These are phyloP conservation scores for Fusarium odoratissimum DNA, from an alignment of 2,329 filamentous ascomycete species.

Conservation along the genomic window DNA sequence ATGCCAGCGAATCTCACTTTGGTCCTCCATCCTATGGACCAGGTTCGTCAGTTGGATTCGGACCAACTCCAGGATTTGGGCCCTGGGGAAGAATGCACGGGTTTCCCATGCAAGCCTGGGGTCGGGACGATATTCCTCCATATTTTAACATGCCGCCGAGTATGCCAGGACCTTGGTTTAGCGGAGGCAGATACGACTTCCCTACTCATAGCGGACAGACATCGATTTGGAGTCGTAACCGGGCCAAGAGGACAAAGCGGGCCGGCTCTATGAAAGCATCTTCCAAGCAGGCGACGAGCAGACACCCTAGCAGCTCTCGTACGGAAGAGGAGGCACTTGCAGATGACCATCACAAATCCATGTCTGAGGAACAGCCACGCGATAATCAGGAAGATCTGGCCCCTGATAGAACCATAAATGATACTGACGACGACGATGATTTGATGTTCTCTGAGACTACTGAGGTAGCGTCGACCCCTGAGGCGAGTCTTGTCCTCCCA, in stretches of 20 bases:
- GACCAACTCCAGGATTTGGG: slow-evolving; percentile 8
- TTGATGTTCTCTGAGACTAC: slow-evolving; percentile 17
- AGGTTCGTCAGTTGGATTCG: neutral
- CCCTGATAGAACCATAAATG: slow-evolving; percentile 12
- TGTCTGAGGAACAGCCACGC: neutral
- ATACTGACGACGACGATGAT: slow-evolving; percentile 45
- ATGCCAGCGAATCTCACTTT: neutral
- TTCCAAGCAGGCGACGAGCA: slow-evolving; percentile 1
- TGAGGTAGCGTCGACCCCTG: neutral
- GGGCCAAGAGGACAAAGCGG: slow-evolving; percentile 25
- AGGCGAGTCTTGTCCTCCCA: neutral
- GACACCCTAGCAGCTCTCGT: neutral
- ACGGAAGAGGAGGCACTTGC: slow-evolving; percentile 1
- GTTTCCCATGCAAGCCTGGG: slow-evolving; percentile 28
- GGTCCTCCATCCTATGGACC: neutral
- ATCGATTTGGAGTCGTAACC: slow-evolving; percentile 52
- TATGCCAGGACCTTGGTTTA: slow-evolving; percentile 19
- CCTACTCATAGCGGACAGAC: slow-evolving; percentile 45
- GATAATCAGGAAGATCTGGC: neutral
- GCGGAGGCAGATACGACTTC: slow-evolving; percentile 48
- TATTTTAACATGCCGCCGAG: slow-evolving; percentile 33
- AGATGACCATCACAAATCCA: neutral
- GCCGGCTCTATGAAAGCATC: slow-evolving; percentile 34
- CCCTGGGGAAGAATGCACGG: slow-evolving; percentile 29
- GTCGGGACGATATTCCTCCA: slow-evolving; percentile 37